Evolutionary conservation across 805 yeast species (phyloP).

Genomic region (Starmerella apis): DNA sequence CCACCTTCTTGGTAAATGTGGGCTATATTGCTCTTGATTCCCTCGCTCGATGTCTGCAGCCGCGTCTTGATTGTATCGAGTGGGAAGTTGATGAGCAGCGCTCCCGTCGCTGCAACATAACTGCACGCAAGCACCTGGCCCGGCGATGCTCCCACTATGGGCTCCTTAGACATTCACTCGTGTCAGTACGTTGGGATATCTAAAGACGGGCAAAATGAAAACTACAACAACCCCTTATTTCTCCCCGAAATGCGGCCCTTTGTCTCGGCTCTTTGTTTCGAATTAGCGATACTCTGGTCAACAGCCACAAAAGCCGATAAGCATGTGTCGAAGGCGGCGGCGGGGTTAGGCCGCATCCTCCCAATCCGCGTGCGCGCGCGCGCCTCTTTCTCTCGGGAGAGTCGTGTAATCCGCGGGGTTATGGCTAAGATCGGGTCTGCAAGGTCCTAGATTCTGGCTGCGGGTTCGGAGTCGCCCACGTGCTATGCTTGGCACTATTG

Average conservation of each 20-base stretch:
- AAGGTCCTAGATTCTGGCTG: not conserved
- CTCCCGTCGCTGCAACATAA: conserved; percentile 24
- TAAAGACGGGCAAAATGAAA: too few relatives aligned
- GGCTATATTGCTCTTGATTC: conserved; percentile 47
- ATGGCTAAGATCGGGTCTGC: too few relatives aligned
- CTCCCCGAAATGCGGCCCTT: too few relatives aligned
- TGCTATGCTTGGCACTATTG: not conserved
- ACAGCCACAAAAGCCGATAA: not conserved
- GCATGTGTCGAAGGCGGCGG: not conserved
- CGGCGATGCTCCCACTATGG: conserved; percentile 9
- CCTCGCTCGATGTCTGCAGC: conserved; percentile 61
- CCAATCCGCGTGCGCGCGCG: not conserved
- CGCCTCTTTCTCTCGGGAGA: not conserved
- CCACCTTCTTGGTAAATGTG: conserved; percentile 56
- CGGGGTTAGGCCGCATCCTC: not conserved
- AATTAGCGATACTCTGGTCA: not conserved
- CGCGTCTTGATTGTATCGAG: conserved; percentile 79
- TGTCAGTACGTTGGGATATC: too few relatives aligned
- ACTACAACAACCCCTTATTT: too few relatives aligned
- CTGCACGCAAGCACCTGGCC: conserved; percentile 20
- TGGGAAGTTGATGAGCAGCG: conserved; percentile 58
- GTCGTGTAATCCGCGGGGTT: not conserved
- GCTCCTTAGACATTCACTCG: conserved; percentile 2
- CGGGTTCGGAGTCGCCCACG: not conserved
- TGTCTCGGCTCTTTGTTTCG: not conserved